A percentile compares a stretch with the other conserved stretches of the same genome.
Evolutionary conservation across 129 eudicot genomes (phyloP).

Genomic region (Helichrysum umbraculigerum): DNA sequence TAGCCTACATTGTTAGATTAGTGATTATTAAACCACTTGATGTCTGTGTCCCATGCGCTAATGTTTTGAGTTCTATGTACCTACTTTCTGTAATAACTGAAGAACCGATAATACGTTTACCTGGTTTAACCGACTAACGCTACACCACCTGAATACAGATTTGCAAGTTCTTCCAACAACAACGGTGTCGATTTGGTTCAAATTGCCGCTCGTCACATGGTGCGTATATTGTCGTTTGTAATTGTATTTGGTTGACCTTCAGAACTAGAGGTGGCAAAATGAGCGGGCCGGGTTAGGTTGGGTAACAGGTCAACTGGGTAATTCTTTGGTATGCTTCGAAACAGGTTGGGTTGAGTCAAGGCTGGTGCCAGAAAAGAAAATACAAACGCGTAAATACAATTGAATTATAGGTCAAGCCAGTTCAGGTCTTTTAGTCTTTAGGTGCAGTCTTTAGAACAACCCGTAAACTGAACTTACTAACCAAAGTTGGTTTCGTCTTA

Average conservation of each 20-base stretch:
- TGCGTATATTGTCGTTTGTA: conserved; percentile 39
- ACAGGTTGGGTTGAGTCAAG: neutral
- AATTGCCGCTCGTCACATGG: conserved; percentile 98
- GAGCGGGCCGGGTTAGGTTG: neutral
- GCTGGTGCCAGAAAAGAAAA: too few relatives aligned
- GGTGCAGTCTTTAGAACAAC: too few relatives aligned
- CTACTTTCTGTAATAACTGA: conserved; percentile 7
- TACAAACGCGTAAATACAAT: too few relatives aligned
- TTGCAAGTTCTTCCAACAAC: conserved; percentile 97
- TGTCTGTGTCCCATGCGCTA: neutral
- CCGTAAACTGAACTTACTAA: too few relatives aligned
- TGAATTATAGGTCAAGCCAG: too few relatives aligned
- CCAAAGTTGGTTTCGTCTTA: too few relatives aligned
- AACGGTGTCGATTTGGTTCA: conserved; percentile 98
- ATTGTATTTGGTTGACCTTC: conserved; percentile 22
- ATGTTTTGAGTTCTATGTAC: neutral
- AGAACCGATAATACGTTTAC: conserved; percentile 21
- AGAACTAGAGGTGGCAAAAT: neutral
- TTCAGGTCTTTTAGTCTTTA: too few relatives aligned
- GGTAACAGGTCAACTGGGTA: conserved; percentile 4
- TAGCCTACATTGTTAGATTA: conserved; percentile 8
- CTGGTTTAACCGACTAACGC: conserved; percentile 47
- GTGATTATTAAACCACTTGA: conserved; percentile 8
- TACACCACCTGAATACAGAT: conserved; percentile 90
- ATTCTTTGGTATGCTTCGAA: neutral